These are phyloP conservation scores for Chlamydomonas incerta DNA, from an alignment of 139 green algal genomes.

Conservation along the genomic window DNA sequence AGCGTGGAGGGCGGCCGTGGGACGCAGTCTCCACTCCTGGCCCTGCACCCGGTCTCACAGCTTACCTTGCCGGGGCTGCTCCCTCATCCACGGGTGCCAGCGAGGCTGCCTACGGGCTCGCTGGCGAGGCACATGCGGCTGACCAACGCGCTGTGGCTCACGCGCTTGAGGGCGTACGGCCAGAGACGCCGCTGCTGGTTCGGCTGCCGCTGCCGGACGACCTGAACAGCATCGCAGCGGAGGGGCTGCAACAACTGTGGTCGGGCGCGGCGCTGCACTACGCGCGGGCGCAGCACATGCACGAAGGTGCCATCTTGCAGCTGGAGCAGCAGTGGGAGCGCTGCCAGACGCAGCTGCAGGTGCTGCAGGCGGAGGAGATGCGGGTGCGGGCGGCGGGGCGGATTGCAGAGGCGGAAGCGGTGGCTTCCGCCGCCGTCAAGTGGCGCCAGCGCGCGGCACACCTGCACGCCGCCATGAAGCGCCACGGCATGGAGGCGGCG, in stretches of 20 bases:
- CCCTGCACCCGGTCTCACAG: too few relatives aligned
- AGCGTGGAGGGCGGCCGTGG: too few relatives aligned
- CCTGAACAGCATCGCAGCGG: background rate
- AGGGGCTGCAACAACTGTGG: background rate
- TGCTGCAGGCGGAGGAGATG: constrained; percentile 24
- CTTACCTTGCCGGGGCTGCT: too few relatives aligned
- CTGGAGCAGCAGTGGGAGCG: constrained; percentile 18
- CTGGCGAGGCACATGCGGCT: background rate
- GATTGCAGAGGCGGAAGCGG: background rate
- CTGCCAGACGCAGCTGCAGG: constrained; percentile 26
- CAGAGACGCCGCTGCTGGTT: background rate
- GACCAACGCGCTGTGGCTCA: too few relatives aligned
- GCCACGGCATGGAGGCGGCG: background rate
- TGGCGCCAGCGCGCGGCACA: constrained; percentile 4
- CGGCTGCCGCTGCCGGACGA: constrained; percentile 11
- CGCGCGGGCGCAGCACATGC: constrained; percentile 8
- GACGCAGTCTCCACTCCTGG: too few relatives aligned
- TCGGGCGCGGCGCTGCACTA: constrained; percentile 28
- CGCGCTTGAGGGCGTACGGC: background rate
- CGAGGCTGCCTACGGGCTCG: background rate
- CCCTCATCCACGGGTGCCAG: background rate
- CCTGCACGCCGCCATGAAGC: constrained; percentile 3
- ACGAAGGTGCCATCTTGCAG: background rate
- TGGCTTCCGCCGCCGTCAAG: background rate
- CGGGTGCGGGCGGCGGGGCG: background rate